Evolutionary conservation across 192 early-diverging fungal genomes (phyloP), one percentile per base, ranked within the genome.

Genomic region (Coemansia sp.): DNA sequence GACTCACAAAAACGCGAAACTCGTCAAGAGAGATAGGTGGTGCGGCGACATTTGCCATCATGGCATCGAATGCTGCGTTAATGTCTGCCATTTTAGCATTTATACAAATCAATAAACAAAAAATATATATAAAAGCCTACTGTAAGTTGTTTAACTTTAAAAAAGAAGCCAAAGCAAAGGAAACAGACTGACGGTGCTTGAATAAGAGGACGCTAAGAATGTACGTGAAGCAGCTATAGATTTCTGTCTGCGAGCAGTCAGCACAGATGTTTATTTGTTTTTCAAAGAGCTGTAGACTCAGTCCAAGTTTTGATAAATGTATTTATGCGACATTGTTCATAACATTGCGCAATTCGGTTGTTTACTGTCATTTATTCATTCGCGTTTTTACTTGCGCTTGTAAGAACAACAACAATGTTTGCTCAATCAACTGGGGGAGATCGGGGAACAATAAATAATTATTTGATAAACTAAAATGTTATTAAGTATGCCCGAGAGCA

Each of bases 381-480:
- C n/a, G n/a, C n/a, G n/a, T n/a, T n/a, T n/a, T n/a, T n/a, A n/a
- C n/a, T n/a, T n/a, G n/a, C n/a, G n/a, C n/a, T n/a, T n/a, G n/a
- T 51, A 17, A 5, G 17, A 51, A 17, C 5, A 17, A 51, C 5
- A 20, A 25, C 5, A 51, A 5, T 51, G 49, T 51, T 51, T 51
- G 49, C 16, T 51, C 4, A 51, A 51, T 51, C 5, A 51, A 20
- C 17, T 25, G 22, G 49, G 16, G 49, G 22, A 5, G n/a, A 51
- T 38, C 90, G 91, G 73, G 85, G 85, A 14, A 87, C 85, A 36
- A 92, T 90, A n/a, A n/a, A n/a, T n/a, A n/a, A n/a, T n/a, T n/a
- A n/a, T n/a, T n/a, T n/a, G n/a, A n/a, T n/a, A n/a, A n/a, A n/a
- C n/a, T n/a, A n/a, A n/a, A n/a, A n/a, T n/a, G n/a, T n/a, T n/a